A percentile compares a stretch with the other conserved stretches of the same genome.
phyloP scores from a whole-genome alignment of 1,284 basidiomycete species.

The Ustilago bromivora region DNA sequence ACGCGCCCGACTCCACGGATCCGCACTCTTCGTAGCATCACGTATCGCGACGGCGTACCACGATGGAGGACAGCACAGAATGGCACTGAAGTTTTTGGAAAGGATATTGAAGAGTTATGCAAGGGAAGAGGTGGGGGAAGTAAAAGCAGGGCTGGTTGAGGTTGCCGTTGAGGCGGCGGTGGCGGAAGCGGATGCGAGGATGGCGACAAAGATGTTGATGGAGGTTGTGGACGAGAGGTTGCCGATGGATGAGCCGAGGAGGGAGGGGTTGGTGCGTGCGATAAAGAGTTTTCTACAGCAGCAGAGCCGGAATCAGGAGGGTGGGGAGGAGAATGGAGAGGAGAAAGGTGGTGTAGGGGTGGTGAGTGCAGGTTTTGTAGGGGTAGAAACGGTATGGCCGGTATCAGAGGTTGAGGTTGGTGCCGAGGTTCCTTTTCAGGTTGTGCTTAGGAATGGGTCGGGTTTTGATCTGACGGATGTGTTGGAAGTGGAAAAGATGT shows the following conservation, averaged over 20 bases:
- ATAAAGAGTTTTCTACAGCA: conserved; percentile 14
- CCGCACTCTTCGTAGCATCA: conserved; percentile 49
- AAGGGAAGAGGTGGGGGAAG: conserved; percentile 30
- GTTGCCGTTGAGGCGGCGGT: conserved; percentile 34
- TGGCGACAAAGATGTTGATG: conserved; percentile 18
- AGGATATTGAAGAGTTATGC: conserved; percentile 55
- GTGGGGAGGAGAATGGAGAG: neutral
- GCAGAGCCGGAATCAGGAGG: neutral
- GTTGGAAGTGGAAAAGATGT: conserved; percentile 1
- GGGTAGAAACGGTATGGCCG: conserved; percentile 13
- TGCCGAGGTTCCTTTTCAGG: conserved; percentile 17
- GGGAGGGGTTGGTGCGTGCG: conserved; percentile 12
- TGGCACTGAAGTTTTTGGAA: conserved; percentile 61
- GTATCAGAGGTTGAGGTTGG: conserved; percentile 24
- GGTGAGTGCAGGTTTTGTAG: conserved; percentile 8
- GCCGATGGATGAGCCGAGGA: conserved; percentile 8
- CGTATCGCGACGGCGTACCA: conserved; percentile 54
- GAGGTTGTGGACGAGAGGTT: conserved; percentile 23
- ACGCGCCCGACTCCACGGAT: conserved; percentile 23
- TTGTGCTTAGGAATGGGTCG: conserved; percentile 21
- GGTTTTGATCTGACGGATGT: conserved; percentile 12
- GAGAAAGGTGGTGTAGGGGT: neutral
- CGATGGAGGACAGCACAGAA: conserved; percentile 39
- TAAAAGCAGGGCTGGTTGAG: conserved; percentile 25
- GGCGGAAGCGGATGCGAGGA: conserved; percentile 20